phyloP scores from a whole-genome alignment of 352 stramenopile species.

The Globisporangium irregulare region DNA sequence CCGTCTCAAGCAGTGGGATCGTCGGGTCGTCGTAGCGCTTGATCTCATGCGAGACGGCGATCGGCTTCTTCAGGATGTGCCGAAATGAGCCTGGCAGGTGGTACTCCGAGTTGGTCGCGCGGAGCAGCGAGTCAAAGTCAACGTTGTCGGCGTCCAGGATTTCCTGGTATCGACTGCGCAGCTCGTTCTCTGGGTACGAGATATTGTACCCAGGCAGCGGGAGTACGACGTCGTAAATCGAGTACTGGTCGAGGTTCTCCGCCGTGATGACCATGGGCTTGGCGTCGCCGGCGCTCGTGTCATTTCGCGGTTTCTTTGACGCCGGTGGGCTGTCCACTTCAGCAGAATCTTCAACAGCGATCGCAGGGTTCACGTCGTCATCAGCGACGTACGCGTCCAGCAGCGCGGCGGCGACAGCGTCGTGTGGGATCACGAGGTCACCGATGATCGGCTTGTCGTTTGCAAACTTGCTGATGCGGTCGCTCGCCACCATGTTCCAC shows the following conservation, averaged over 20 bases:
- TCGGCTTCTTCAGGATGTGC: slow-evolving; percentile 88
- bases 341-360: neutral
- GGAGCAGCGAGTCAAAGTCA: slow-evolving; percentile 62
- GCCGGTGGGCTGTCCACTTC: slow-evolving; percentile 29
- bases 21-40: slow-evolving; percentile 92
- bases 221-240: slow-evolving; percentile 95
- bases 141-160: slow-evolving; percentile 58
- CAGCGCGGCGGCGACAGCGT: slow-evolving; percentile 11
- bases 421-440: slow-evolving; percentile 86
- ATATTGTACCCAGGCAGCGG: slow-evolving; percentile 93
- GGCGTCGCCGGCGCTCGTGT: slow-evolving; percentile 10
- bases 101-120: slow-evolving; percentile 87
- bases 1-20: slow-evolving; percentile 92
- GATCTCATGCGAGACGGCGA: slow-evolving; percentile 88
- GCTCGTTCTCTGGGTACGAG: slow-evolving; percentile 79
- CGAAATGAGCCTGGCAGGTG: slow-evolving; percentile 92
- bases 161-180: slow-evolving; percentile 68
- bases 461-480: slow-evolving; percentile 80
- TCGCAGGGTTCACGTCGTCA: slow-evolving; percentile 14
- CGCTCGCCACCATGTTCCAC: slow-evolving; percentile 93
- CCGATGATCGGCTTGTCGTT: slow-evolving; percentile 73
- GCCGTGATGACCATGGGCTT: slow-evolving; percentile 63
- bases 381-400: slow-evolving; percentile 33
- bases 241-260: slow-evolving; percentile 89
- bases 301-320: slow-evolving; percentile 37